phyloP scores from a whole-genome alignment of 306 rosid species.

The Trichosanthes cucumerina region DNA sequence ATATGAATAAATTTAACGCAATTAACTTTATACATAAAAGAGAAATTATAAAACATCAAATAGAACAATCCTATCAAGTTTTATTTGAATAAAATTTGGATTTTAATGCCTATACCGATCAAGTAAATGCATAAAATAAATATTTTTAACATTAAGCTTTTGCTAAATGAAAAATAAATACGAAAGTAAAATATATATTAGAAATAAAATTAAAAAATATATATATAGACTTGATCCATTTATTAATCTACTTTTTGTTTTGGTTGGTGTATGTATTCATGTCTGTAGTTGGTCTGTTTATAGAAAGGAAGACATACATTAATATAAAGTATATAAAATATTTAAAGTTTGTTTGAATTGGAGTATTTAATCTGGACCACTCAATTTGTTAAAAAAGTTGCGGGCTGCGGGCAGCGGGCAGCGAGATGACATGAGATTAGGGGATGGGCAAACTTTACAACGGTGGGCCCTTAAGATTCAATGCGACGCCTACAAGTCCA shows the following conservation, averaged over 20 bases:
- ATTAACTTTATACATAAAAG: no score
- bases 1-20: no score
- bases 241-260: background rate
- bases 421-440: background rate
- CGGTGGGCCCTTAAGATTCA: constrained; percentile 3
- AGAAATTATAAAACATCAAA: background rate
- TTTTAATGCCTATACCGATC: background rate
- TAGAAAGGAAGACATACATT: background rate
- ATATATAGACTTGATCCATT: background rate
- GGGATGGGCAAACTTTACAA: background rate
- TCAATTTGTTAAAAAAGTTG: background rate
- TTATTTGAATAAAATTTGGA: no score
- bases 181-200: no score
- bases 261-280: background rate
- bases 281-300: background rate
- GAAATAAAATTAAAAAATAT: background rate
- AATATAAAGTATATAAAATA: background rate
- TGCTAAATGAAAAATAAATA: background rate
- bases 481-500: background rate
- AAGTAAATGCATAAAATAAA: background rate
- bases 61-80: background rate
- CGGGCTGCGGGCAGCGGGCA: no score
- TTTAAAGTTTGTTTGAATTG: background rate
- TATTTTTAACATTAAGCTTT: background rate
- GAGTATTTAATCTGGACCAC: background rate